phyloP scores from a whole-genome alignment of 345 rosid species.

The Melaleuca alternifolia region DNA sequence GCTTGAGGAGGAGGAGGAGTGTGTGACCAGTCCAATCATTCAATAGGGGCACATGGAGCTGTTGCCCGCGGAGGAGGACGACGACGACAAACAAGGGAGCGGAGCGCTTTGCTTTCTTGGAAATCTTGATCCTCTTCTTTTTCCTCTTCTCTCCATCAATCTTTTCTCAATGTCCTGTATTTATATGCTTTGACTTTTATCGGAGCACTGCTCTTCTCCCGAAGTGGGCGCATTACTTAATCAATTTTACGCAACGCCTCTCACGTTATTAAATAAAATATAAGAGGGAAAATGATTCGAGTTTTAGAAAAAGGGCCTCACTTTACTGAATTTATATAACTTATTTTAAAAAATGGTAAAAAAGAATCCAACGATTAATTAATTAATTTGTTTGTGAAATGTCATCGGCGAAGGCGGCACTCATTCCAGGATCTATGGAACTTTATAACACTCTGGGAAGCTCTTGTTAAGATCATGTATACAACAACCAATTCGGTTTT shows the following conservation, averaged over 20 bases:
- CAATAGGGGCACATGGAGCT: neutral
- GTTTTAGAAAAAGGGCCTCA: neutral
- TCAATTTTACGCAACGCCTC: neutral
- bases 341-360: neutral
- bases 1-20: neutral
- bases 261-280: neutral
- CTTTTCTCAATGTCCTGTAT: neutral
- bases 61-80: neutral
- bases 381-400: neutral
- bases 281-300: neutral
- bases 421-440: neutral
- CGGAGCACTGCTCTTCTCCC: neutral
- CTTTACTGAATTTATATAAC: neutral
- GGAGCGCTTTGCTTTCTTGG: neutral
- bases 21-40: neutral
- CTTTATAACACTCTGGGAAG: neutral
- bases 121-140: neutral
- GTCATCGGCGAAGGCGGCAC: neutral
- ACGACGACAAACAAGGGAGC: neutral
- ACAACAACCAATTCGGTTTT: rapidly evolving
- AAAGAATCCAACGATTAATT: too few species aligned
- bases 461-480: neutral
- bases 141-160: neutral
- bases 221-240: neutral
- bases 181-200: neutral